A percentile compares a stretch with the other conserved stretches of the same genome.
Conservation (phyloP, 73 alveolate species). For the Tetrahymena thermophila region DNA sequence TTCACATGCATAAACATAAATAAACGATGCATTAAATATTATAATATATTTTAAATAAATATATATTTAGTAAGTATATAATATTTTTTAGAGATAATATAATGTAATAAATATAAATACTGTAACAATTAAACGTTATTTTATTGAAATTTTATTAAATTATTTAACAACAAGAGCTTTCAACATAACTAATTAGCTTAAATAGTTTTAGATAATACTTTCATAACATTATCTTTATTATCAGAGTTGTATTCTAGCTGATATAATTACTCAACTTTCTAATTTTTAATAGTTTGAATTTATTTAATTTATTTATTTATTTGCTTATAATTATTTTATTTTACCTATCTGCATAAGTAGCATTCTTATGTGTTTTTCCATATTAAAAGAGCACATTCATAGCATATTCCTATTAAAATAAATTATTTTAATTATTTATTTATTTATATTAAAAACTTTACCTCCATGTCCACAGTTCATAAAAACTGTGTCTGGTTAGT, state of each 20-base stretch:
- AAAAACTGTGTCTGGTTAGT: not conserved
- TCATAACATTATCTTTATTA: not conserved
- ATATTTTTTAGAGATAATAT: too few species aligned
- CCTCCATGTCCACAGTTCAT: not conserved
- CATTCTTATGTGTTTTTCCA: not conserved
- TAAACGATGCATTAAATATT: too few species aligned
- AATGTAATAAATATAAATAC: not conserved
- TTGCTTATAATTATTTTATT: not conserved
- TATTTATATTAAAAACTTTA: not conserved
- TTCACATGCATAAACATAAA: too few species aligned
- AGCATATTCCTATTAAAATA: not conserved
- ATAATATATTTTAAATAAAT: too few species aligned
- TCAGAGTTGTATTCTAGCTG: not conserved
- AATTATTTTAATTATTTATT: not conserved
- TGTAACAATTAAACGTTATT: not conserved
- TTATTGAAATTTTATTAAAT: too few species aligned
- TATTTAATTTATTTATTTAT: not conserved
- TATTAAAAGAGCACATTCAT: not conserved
- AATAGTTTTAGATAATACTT: not conserved
- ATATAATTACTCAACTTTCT: not conserved
- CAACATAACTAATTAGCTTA: not conserved
- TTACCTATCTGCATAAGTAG: not conserved
- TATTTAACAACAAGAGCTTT: not conserved
- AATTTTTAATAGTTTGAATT: not conserved
- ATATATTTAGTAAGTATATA: too few species aligned